Evolutionary conservation across 495 filamentous ascomycete genomes (phyloP), one percentile per base, ranked within the genome.

Genomic region (Trichoderma orchidacearum): DNA sequence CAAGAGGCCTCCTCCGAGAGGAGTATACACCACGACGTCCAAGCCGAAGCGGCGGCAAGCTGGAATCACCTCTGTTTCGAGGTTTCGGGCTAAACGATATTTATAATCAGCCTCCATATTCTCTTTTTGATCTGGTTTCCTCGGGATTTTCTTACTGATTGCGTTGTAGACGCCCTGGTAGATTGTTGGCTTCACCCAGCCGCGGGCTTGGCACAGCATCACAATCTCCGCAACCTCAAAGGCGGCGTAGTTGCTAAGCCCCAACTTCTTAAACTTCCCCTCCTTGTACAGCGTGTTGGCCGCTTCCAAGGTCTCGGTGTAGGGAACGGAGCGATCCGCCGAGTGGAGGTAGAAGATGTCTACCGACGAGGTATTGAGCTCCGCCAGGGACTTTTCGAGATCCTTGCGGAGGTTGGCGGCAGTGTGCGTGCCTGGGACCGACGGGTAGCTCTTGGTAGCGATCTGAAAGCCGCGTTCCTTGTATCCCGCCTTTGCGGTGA

Each of bases 161-260:
- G 82, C 25, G 63, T 82, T 87, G 69, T 83, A 86, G 68, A 82
- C 68, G n/a, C 66, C 74, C 62, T 86, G 81, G 64, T 84, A 84
- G 25, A 85, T 73, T 5, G 75, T 82, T 8, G 84, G 81, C n/a
- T 75, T 74, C 32, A 84, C 76, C 77, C 80, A 86, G 5, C 83
- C 83, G 53, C 81, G 76, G 66, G 82, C 77, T 53, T 80, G 79
- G 67, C 86, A 90, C 31, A 80, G 77, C 58, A 84, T 85, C 5
- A 81, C 85, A 18, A 90, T 75, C 70, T 93, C 89, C 1, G 89
- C 88, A 1, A 95, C 86, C 64, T 95, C 87, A 67, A 85, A 91
- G 9, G 88, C 79, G 1, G 89, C 83, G 62, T 77, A 95, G 66
- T 92, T 95, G 56, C 78, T 82, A 54, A 95, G 63, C 3, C 86